Evolutionary conservation across 139 green algal species (phyloP).

Genomic region (Chlamydomonas sp.): DNA sequence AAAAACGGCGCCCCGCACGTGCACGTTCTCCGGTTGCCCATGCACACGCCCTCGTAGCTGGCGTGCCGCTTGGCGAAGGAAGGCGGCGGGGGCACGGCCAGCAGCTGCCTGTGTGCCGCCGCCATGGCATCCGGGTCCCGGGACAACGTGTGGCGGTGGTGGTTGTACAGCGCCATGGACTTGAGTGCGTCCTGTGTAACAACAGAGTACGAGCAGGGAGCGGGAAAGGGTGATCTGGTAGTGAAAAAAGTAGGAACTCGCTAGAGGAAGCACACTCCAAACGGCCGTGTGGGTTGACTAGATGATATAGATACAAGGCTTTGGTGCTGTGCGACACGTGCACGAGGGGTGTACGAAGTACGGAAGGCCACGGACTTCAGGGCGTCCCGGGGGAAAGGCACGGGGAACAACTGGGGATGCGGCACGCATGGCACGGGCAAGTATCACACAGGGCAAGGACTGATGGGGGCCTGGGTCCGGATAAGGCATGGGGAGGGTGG

Average conservation of each 20-base stretch:
- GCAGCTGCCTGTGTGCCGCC: slow-evolving; percentile 66
- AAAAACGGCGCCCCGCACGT: slow-evolving; percentile 89
- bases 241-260: not conserved
- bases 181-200: slow-evolving; percentile 79
- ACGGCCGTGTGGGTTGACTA: too few relatives aligned
- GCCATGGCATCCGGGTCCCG: slow-evolving; percentile 56
- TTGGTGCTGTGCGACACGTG: too few relatives aligned
- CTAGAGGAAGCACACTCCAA: not conserved
- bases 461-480: too few relatives aligned
- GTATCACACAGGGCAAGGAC: too few relatives aligned
- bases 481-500: too few relatives aligned
- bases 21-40: slow-evolving; percentile 91
- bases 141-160: slow-evolving; percentile 69
- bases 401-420: too few relatives aligned
- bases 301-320: too few relatives aligned
- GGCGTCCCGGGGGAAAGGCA: too few relatives aligned
- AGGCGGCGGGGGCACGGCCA: slow-evolving; percentile 61
- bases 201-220: not conserved
- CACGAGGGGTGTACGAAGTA: too few relatives aligned
- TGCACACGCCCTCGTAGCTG: slow-evolving; percentile 90
- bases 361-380: too few relatives aligned
- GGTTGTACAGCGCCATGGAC: slow-evolving; percentile 89
- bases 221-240: not conserved
- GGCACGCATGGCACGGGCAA: too few relatives aligned
- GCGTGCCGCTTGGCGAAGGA: slow-evolving; percentile 85